Conservation (phyloP, 2,329 filamentous ascomycete species). For the Penicillium palitans region DNA sequence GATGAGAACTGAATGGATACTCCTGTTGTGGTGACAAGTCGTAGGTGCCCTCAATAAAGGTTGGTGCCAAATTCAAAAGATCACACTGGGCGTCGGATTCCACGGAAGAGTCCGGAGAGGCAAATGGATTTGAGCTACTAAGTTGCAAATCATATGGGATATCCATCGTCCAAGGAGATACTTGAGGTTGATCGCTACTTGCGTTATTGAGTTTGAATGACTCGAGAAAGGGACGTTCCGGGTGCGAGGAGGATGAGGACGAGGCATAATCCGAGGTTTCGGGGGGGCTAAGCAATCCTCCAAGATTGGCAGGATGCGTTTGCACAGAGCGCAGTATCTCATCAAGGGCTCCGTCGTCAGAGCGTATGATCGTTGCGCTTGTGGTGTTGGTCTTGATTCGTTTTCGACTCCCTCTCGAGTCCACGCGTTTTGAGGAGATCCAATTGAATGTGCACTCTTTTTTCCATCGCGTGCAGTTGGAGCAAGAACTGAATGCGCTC, state of each 20-base stretch:
- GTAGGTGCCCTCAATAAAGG: background rate
- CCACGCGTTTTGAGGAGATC: conserved; percentile 35
- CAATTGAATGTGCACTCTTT: conserved; percentile 50
- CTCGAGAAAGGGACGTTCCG: background rate
- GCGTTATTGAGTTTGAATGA: background rate
- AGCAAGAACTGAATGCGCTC: conserved; percentile 30
- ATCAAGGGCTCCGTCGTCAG: background rate
- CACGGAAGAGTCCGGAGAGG: background rate
- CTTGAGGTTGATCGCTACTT: background rate
- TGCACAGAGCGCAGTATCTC: conserved; percentile 8
- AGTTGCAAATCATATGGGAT: background rate
- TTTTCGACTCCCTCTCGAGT: conserved; percentile 5
- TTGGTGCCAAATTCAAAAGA: background rate
- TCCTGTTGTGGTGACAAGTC: background rate
- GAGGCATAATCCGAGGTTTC: conserved; percentile 1
- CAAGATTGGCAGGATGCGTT: background rate
- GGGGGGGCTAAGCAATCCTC: background rate
- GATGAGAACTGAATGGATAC: background rate
- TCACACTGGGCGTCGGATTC: background rate
- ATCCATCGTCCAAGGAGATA: background rate
- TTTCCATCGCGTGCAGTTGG: conserved; percentile 48
- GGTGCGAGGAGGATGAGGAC: background rate
- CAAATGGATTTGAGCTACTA: background rate
- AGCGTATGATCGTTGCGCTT: background rate
- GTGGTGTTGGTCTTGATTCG: background rate